Conservation (phyloP, 306 rosid species). For the Cicer pinnatifidum region DNA sequence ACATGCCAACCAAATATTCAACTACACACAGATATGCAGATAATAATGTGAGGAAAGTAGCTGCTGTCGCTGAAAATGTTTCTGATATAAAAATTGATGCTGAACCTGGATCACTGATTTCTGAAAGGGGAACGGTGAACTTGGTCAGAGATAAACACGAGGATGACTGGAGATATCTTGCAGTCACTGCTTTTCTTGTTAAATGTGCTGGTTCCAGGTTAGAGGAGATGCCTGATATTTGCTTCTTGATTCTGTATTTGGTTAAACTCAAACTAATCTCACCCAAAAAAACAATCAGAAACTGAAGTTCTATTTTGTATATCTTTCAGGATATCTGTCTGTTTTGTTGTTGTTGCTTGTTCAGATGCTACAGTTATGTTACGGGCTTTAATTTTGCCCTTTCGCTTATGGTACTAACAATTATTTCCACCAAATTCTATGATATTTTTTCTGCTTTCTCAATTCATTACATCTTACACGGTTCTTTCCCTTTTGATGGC, state of each 20-base stretch:
- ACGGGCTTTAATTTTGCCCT: constrained; percentile 84
- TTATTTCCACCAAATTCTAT: constrained; percentile 32
- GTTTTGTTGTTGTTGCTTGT: constrained; percentile 86
- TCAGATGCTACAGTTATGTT: constrained; percentile 88
- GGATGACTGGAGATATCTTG: constrained; percentile 97
- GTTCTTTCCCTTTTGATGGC: constrained; percentile 39
- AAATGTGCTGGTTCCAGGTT: constrained; percentile 82
- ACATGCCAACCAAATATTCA: constrained; percentile 80
- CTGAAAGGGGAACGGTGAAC: constrained; percentile 51
- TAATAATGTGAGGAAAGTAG: constrained; percentile 43
- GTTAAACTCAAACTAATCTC: constrained; percentile 22
- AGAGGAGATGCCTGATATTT: constrained; percentile 40
- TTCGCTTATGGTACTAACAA: constrained; percentile 73
- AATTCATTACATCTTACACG: constrained; percentile 16
- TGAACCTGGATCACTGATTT: constrained; percentile 43
- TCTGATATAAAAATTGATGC: constrained; percentile 46
- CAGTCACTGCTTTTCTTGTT: constrained; percentile 91
- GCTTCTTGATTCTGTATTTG: constrained; percentile 37
- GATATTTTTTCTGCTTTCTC: background rate
- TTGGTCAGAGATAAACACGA: constrained; percentile 60
- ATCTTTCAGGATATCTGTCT: constrained; percentile 79
- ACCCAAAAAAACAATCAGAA: background rate
- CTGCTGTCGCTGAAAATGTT: constrained; percentile 47
- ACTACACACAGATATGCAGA: constrained; percentile 47
- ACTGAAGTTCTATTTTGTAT: constrained; percentile 23